Conservation (phyloP, 257 asterid genomes). For the Avicennia marina region DNA sequence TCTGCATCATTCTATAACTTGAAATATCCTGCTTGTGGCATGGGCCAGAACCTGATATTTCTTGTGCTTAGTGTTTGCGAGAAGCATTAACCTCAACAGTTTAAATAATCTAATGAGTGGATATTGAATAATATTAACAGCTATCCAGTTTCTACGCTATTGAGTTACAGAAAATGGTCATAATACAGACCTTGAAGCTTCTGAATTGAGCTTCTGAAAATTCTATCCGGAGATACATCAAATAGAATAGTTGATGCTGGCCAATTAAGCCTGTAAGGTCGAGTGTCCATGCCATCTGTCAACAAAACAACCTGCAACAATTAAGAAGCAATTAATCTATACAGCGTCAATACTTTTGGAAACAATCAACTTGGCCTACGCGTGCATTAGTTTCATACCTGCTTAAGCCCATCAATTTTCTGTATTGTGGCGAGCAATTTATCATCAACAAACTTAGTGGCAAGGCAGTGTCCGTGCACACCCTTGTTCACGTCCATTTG, state of each 20-base stretch:
- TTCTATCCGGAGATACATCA: slow-evolving; percentile 56
- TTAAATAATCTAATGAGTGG: too few species aligned
- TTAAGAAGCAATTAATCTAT: slow-evolving; percentile 21
- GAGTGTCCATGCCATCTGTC: slow-evolving; percentile 89
- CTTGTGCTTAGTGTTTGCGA: too few species aligned
- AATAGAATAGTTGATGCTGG: slow-evolving; percentile 59
- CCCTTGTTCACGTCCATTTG: slow-evolving; percentile 27
- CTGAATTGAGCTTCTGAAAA: slow-evolving; percentile 37
- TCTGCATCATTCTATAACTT: too few species aligned
- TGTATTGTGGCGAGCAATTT: slow-evolving; percentile 43
- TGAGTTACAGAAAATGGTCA: too few species aligned
- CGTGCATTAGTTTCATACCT: slow-evolving; percentile 36
- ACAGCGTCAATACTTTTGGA: neutral
- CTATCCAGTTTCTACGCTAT: too few species aligned
- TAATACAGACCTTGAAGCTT: slow-evolving; percentile 56
- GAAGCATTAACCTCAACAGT: too few species aligned
- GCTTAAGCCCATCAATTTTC: slow-evolving; percentile 52
- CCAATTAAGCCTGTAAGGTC: slow-evolving; percentile 81
- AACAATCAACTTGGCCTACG: neutral
- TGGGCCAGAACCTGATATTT: too few species aligned
- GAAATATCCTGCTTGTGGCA: too few species aligned
- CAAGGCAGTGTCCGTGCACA: slow-evolving; percentile 59
- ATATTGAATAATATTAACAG: too few species aligned
- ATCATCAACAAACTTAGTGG: slow-evolving; percentile 72
- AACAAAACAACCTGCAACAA: slow-evolving; percentile 65